Conservation (phyloP, 257 asterid genomes). For the Solanum etuberosum region DNA sequence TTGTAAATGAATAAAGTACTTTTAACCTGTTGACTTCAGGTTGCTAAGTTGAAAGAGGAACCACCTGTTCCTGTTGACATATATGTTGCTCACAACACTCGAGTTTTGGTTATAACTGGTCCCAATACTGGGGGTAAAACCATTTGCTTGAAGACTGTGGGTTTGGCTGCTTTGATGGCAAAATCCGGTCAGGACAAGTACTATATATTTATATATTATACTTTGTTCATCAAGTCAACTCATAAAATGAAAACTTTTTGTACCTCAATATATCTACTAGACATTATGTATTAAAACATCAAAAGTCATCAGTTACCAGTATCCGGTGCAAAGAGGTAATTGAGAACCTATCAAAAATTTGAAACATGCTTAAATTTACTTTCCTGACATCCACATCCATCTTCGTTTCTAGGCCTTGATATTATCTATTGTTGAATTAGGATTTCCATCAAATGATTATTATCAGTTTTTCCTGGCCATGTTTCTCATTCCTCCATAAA, state of each 20-base stretch:
- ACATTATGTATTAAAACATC: background rate
- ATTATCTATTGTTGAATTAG: background rate
- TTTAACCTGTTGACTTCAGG: conserved; percentile 34
- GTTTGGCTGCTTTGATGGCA: conserved; percentile 99
- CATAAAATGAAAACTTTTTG: background rate
- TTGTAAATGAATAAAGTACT: background rate
- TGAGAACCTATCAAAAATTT: background rate
- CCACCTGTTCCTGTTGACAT: conserved; percentile 83
- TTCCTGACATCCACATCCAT: background rate
- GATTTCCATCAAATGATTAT: background rate
- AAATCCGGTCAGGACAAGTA: conserved; percentile 57
- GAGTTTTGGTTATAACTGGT: conserved; percentile 81
- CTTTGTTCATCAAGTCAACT: background rate
- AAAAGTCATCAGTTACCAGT: background rate
- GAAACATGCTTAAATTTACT: background rate
- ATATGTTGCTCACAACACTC: conserved; percentile 42
- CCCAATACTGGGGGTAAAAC: conserved; percentile 99
- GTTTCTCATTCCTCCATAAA: background rate
- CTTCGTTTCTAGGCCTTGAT: background rate
- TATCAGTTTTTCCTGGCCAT: background rate
- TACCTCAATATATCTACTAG: background rate
- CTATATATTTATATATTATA: background rate
- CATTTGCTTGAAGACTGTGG: conserved; percentile 88
- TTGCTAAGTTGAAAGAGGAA: conserved; percentile 51
- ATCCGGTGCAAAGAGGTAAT: background rate